Evolutionary conservation across 257 asterid species (phyloP).

Genomic region (Gentiana dahurica): DNA sequence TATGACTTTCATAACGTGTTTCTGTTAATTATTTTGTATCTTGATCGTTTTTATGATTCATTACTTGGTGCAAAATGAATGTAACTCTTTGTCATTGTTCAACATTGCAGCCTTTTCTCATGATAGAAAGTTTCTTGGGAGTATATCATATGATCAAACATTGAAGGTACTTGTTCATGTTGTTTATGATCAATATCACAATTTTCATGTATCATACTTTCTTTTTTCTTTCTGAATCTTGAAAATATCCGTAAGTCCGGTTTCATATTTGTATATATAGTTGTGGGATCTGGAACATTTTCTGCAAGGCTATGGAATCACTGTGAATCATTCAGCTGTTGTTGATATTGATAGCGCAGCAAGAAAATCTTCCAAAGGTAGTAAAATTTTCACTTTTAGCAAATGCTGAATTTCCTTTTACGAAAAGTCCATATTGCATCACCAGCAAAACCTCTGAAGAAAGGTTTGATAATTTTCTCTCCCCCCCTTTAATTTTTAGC

Average conservation of each 20-base stretch:
- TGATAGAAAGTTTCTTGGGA: conserved; percentile 81
- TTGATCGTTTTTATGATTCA: not conserved
- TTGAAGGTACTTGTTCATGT: conserved; percentile 40
- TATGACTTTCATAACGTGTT: too few species aligned
- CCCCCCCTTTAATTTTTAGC: not conserved
- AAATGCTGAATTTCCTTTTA: too few species aligned
- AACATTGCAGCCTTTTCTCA: conserved; percentile 66
- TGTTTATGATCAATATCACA: not conserved
- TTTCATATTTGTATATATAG: too few species aligned
- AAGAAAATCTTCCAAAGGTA: too few species aligned
- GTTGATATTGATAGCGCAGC: too few species aligned
- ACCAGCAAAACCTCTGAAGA: conserved; percentile 41
- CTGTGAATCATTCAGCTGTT: too few species aligned
- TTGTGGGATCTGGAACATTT: too few species aligned
- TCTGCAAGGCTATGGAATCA: too few species aligned
- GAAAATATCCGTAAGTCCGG: not conserved
- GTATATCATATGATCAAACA: conserved; percentile 78
- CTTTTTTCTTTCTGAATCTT: not conserved
- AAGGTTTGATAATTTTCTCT: conserved; percentile 22
- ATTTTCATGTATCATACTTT: not conserved
- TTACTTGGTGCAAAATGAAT: not conserved
- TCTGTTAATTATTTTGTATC: too few species aligned
- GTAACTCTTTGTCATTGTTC: conserved; percentile 8
- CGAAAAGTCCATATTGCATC: not conserved
- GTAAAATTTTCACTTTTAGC: too few species aligned